Evolutionary conservation across 352 stramenopile species (phyloP), one percentile per base, ranked within the genome.

Genomic region (Phytopythium chamaehyphon): DNA sequence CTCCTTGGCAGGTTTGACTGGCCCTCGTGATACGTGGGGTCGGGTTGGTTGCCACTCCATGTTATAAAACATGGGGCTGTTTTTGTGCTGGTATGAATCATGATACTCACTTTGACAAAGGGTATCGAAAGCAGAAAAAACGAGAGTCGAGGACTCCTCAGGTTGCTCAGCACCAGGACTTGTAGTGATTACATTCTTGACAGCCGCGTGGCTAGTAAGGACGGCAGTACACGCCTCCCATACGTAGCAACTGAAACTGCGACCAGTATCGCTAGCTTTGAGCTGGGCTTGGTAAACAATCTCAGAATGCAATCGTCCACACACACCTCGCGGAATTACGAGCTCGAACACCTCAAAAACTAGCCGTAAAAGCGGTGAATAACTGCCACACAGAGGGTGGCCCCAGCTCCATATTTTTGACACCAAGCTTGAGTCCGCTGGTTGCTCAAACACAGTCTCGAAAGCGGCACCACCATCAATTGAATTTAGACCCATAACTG

Each of bases 31-130:
- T 5, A 9, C 5, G 28, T 5, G 28, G 28, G 28, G 5, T 10
- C 28, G 5, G 28, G 9, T 33, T 5, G 28, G 4, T 47, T 45
- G 48, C 21, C 10, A n/a, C 19, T 1, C n/a, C 57, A 3, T n/a
- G 19, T 22, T 36, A 16, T n/a, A 2, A 2, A 7, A 22, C 14
- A 19, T 24, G n/a, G n/a, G 43, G 43, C 22, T 49, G 43, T 86
- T 64, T 9, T 71, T 56, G 31, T 73, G 61, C 48, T 70, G 65
- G 37, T 83, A 86, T 22, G 66, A 39, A 11, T 65, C 50, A 49
- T 86, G 71, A 39, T 67, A 86, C 28, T 66, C 54, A 45, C 59
- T 75, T 22, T 58, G 61, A 18, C 67, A 77, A 42, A 86, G 61
- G 16, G 19, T 47, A 40, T 75, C 66, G 44, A 86, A 86, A 24